Evolutionary conservation across 352 stramenopile species (phyloP).

Genomic region (Pythium oligandrum): DNA sequence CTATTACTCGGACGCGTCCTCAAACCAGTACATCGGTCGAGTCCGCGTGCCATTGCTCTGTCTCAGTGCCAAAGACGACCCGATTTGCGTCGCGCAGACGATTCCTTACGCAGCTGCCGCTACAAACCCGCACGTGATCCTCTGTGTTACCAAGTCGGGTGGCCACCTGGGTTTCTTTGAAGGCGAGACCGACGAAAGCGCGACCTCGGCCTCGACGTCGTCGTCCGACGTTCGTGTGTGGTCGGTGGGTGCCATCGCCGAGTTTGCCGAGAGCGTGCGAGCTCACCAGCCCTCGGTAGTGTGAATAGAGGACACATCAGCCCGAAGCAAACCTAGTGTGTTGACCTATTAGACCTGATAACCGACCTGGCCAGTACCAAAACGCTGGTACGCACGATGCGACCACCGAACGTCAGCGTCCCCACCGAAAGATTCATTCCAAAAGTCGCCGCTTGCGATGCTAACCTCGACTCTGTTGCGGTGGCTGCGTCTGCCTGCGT

Average conservation of each 20-base stretch:
- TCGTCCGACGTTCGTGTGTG: conserved; percentile 21
- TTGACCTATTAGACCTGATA: neutral
- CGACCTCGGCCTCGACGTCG: too few relatives aligned
- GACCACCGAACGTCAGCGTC: too few relatives aligned
- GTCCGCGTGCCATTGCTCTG: conserved; percentile 58
- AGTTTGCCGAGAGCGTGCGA: conserved; percentile 47
- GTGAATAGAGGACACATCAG: neutral
- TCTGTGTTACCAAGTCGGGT: conserved; percentile 58
- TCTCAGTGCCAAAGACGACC: conserved; percentile 57
- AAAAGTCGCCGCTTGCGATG: neutral
- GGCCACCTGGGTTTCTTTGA: conserved; percentile 77
- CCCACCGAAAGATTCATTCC: too few relatives aligned
- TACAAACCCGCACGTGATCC: conserved; percentile 54
- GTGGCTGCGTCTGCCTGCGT: conserved; percentile 1
- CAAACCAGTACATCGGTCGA: conserved; percentile 21
- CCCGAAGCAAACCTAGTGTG: neutral
- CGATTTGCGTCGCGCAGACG: conserved; percentile 39
- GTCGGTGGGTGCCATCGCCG: conserved; percentile 43
- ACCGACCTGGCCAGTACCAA: conserved; percentile 2
- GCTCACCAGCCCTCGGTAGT: conserved; percentile 3
- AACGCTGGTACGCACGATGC: too few relatives aligned
- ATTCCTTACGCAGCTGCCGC: conserved; percentile 28
- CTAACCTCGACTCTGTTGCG: conserved; percentile 9
- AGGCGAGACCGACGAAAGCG: neutral
- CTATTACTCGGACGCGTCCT: conserved; percentile 60